Evolutionary conservation across 2,329 filamentous ascomycete species (phyloP).

Genomic region (Aspergillus sp.): DNA sequence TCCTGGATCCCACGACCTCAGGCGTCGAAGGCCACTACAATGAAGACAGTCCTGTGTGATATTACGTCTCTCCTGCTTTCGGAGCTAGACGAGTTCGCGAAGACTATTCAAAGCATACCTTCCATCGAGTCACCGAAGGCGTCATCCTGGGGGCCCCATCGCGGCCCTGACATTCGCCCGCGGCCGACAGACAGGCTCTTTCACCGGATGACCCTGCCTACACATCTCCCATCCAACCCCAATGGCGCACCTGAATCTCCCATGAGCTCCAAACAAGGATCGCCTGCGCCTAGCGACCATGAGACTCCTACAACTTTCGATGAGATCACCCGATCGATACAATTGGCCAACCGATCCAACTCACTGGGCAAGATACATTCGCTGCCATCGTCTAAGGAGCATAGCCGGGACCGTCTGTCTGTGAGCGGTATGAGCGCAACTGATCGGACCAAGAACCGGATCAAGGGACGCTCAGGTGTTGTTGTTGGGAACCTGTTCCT

Average conservation of each 20-base stretch:
- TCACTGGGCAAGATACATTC: slow-evolving; percentile 40
- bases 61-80: slow-evolving; percentile 72
- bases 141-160: slow-evolving; percentile 51
- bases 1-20: slow-evolving; percentile 68
- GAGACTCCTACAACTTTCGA: slow-evolving; percentile 58
- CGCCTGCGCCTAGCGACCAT: slow-evolving; percentile 39
- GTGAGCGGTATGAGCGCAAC: slow-evolving; percentile 72
- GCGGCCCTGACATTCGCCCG: slow-evolving; percentile 48
- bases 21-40: slow-evolving; percentile 72
- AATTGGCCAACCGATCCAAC: slow-evolving; percentile 40
- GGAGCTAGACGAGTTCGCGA: slow-evolving; percentile 73
- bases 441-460: slow-evolving; percentile 77
- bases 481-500: slow-evolving; percentile 84
- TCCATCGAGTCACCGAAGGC: slow-evolving; percentile 74
- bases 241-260: slow-evolving; percentile 38
- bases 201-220: slow-evolving; percentile 80
- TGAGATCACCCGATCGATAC: slow-evolving; percentile 51
- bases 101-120: slow-evolving; percentile 70
- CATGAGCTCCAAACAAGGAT: slow-evolving; percentile 39
- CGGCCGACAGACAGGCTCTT: slow-evolving; percentile 59
- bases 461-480: slow-evolving; percentile 75
- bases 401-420: slow-evolving; percentile 62
- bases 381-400: slow-evolving; percentile 51
- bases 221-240: slow-evolving; percentile 52
- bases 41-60: slow-evolving; percentile 79